Conservation (phyloP, 1,284 basidiomycete genomes). For the Sanguinoderma infundibulare region DNA sequence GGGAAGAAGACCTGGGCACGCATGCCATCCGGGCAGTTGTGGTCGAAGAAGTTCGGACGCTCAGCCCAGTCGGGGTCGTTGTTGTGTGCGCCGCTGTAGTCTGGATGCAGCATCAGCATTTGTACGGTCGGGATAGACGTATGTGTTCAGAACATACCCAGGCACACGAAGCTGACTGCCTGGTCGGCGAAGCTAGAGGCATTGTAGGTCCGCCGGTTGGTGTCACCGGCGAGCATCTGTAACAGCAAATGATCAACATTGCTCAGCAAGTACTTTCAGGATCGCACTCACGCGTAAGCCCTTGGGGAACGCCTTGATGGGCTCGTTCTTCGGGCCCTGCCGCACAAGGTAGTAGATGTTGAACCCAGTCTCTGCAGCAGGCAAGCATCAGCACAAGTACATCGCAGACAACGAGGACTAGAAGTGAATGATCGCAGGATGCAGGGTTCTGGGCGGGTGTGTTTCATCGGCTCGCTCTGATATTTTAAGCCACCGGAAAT, state of each 20-base stretch:
- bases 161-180: slow-evolving; percentile 47
- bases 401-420: not conserved
- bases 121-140: not conserved
- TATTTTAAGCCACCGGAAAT: too few relatives aligned
- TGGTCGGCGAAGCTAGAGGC: slow-evolving; percentile 41
- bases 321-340: slow-evolving; percentile 26
- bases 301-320: slow-evolving; percentile 32
- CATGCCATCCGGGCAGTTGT: slow-evolving; percentile 43
- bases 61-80: slow-evolving; percentile 31
- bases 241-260: not conserved
- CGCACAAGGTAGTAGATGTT: slow-evolving; percentile 37
- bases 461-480: too few relatives aligned
- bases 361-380: slow-evolving; percentile 20
- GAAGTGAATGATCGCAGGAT: not conserved
- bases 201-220: slow-evolving; percentile 40
- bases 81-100: slow-evolving; percentile 37
- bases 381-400: not conserved
- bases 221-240: slow-evolving; percentile 47
- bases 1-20: slow-evolving; percentile 50
- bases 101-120: slow-evolving; percentile 1
- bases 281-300: slow-evolving; percentile 28
- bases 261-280: not conserved
- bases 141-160: slow-evolving; percentile 29
- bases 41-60: slow-evolving; percentile 35
- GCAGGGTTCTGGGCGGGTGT: too few relatives aligned